phyloP scores from a whole-genome alignment of 2,329 filamentous ascomycete genomes.

The Xylariaceae sp. region DNA sequence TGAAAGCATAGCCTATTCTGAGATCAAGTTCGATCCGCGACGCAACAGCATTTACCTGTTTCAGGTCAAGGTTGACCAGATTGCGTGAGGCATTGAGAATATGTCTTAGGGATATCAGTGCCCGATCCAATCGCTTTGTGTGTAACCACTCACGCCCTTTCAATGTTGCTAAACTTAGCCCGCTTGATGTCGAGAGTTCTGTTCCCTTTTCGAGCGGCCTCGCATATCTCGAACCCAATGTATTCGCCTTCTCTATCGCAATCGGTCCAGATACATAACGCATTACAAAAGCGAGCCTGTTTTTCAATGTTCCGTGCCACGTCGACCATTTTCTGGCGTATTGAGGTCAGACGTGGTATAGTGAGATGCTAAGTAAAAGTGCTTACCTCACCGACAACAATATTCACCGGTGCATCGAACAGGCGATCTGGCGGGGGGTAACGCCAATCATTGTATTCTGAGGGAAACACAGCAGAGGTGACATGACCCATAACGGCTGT shows the following conservation, averaged over 20 bases:
- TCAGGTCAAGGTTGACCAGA: constrained; percentile 75
- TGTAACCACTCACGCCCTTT: constrained; percentile 64
- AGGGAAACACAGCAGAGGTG: constrained; percentile 71
- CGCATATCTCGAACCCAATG: constrained; percentile 86
- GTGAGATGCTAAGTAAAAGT: too few relatives aligned
- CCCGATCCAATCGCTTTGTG: neutral
- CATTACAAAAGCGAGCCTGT: constrained; percentile 67
- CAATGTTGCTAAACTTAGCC: constrained; percentile 93
- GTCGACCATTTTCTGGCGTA: constrained; percentile 63
- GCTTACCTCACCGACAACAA: constrained; percentile 61
- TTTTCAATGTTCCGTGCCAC: constrained; percentile 82
- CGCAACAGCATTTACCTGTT: constrained; percentile 80
- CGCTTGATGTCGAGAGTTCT: constrained; percentile 71
- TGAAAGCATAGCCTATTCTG: constrained; percentile 88
- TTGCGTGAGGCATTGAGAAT: constrained; percentile 77
- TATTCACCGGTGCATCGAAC: constrained; percentile 75
- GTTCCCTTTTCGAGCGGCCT: constrained; percentile 74
- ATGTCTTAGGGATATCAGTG: constrained; percentile 52
- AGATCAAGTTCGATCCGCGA: constrained; percentile 90
- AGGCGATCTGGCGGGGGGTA: constrained; percentile 73
- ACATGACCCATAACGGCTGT: constrained; percentile 90
- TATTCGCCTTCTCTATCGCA: constrained; percentile 97
- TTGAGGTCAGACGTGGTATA: too few relatives aligned
- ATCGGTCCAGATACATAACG: constrained; percentile 96
- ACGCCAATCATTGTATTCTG: constrained; percentile 72